Evolutionary conservation across 768 basidiomycete genomes (phyloP).

Genomic region (Amanita inopinata): DNA sequence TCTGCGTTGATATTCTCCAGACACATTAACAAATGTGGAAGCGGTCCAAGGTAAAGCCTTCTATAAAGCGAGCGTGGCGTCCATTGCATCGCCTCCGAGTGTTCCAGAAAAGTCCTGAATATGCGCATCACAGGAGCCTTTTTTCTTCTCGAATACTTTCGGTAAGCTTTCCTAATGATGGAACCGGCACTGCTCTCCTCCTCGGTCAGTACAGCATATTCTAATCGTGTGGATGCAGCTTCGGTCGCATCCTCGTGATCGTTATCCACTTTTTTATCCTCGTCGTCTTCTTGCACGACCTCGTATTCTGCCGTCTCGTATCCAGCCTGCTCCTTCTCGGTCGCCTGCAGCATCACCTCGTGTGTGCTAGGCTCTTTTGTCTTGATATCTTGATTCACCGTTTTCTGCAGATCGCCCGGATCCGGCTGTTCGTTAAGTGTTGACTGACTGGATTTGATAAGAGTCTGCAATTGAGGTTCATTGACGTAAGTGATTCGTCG

Average conservation of each 20-base stretch:
- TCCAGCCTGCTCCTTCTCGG: too few relatives aligned
- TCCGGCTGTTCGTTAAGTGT: not conserved
- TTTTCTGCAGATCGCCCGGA: not conserved
- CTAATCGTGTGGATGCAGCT: not conserved
- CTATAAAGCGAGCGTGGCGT: constrained; percentile 20
- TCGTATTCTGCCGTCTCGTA: too few relatives aligned
- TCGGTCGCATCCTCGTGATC: not conserved
- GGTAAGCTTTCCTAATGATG: not conserved
- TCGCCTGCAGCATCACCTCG: too few relatives aligned
- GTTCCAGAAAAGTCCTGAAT: constrained; percentile 21
- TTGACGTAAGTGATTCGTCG: constrained; percentile 10
- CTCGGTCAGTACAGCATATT: not conserved
- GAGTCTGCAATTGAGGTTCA: constrained; percentile 13
- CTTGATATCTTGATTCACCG: too few relatives aligned
- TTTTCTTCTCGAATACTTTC: not conserved
- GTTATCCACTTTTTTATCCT: not conserved
- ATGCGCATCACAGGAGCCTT: constrained; percentile 8
- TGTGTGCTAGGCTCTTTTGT: too few relatives aligned
- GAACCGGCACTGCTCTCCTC: not conserved
- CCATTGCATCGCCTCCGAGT: constrained; percentile 21
- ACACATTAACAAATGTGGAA: constrained; percentile 32
- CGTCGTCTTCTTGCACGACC: too few relatives aligned
- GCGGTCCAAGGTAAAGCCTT: constrained; percentile 25
- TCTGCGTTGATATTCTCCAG: constrained; percentile 24
- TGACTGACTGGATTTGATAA: not conserved